phyloP scores from a whole-genome alignment of 768 basidiomycete species.

The Ramaria sp. region DNA sequence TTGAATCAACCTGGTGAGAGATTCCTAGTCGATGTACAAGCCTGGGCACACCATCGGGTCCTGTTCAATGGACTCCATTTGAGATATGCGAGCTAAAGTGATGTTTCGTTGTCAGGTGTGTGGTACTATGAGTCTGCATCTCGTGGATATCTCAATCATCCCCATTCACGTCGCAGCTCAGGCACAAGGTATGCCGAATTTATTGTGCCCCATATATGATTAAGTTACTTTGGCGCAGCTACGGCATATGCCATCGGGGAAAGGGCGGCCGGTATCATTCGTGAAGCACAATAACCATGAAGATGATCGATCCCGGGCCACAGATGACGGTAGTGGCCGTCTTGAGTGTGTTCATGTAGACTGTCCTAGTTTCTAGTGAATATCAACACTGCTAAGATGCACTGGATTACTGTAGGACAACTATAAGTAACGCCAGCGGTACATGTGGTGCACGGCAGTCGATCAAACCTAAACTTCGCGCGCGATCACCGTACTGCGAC shows the following conservation, averaged over 20 bases:
- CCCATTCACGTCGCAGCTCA: slow-evolving; percentile 26
- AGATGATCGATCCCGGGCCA: too few relatives aligned
- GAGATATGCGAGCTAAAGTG: background rate
- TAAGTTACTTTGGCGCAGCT: slow-evolving; percentile 17
- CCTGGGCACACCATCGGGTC: slow-evolving; percentile 36
- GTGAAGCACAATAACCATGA: background rate
- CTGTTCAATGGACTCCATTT: slow-evolving; percentile 51
- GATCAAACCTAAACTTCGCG: too few relatives aligned
- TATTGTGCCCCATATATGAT: too few relatives aligned
- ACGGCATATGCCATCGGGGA: slow-evolving; percentile 38
- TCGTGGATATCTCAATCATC: slow-evolving; percentile 46
- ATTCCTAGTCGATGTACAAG: background rate
- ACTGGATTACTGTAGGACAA: too few relatives aligned
- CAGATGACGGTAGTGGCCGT: too few relatives aligned
- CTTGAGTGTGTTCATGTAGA: too few relatives aligned
- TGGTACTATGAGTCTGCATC: slow-evolving; percentile 46
- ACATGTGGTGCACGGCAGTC: too few relatives aligned
- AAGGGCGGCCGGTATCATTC: slow-evolving; percentile 18
- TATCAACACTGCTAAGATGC: too few relatives aligned
- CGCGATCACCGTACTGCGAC: too few relatives aligned
- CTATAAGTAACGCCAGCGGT: too few relatives aligned
- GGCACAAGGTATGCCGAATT: slow-evolving; percentile 4
- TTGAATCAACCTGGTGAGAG: slow-evolving; percentile 18
- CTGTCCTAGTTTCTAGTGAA: too few relatives aligned
- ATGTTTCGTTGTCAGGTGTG: slow-evolving; percentile 41